Evolutionary conservation across 805 yeast genomes (phyloP), one percentile per base, ranked within the genome.

Genomic region (Starmerella bombi): DNA sequence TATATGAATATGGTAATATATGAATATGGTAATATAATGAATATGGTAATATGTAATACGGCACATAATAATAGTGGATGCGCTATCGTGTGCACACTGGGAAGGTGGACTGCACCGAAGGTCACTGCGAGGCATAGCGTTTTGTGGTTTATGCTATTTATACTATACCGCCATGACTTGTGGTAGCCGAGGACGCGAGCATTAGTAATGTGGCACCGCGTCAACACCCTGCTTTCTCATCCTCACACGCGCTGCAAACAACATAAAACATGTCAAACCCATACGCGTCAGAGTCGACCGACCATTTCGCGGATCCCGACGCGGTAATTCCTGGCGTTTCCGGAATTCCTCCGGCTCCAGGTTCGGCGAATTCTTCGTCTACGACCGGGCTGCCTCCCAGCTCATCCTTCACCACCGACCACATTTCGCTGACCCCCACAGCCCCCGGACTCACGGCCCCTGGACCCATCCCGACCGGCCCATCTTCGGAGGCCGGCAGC

Each of bases 261-360:
- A 28, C 7, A 10, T 8, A 12, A 6, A 10, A 28, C 17, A 28
- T 10, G 31, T 28, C 35, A n/a, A 21, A n/a, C 14, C 25, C 35
- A 14, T 32, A 12, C 16, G 25, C 35, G 25, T 20, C 35, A n/a
- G 35, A 32, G 35, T 21, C 35, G 9, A 18, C 20, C 25, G 35
- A 32, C 25, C 34, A 18, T 8, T 31, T 31, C 22, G 9, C 34
- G 15, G 34, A 31, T 20, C 22, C 34, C 22, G 34, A 31, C 17
- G 31, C 31, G n/a, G 31, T 28, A 6, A 28, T 28, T 28, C 31
- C 31, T 7, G 17, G 17, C 17, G 14, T 28, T 10, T 15, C 31
- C 8, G 12, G 12, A 8, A 12, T 12, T 8, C 31, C 31, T 28
- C n/a, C n/a, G 7, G 7, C n/a, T 10, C 7, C 17, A 10, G 8